Conservation (phyloP, 2,329 filamentous ascomycete species). For the Aspergillus sp. region DNA sequence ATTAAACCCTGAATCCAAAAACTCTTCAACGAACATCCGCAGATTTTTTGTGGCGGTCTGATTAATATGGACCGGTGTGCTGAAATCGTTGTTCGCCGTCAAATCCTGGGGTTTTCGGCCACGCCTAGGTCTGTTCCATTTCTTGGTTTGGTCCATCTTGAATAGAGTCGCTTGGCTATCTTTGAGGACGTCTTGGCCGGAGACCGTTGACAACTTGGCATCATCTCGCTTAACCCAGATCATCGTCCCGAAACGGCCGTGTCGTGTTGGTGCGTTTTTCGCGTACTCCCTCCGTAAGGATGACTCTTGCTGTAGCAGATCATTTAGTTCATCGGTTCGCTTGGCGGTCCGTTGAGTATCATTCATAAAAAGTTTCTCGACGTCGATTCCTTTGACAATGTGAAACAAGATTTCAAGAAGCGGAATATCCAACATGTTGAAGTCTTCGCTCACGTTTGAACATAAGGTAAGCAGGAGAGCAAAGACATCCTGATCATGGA, state of each 20-base stretch:
- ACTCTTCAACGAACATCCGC: slow-evolving; percentile 82
- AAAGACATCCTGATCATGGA: slow-evolving; percentile 88
- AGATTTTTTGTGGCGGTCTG: slow-evolving; percentile 73
- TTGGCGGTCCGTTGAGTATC: slow-evolving; percentile 68
- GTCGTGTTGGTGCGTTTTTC: slow-evolving; percentile 76
- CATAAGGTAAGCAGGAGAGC: slow-evolving; percentile 80
- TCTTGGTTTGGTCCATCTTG: slow-evolving; percentile 90
- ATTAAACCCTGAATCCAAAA: slow-evolving; percentile 94
- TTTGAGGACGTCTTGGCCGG: slow-evolving; percentile 80
- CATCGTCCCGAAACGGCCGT: slow-evolving; percentile 96
- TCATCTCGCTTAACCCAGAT: slow-evolving; percentile 91
- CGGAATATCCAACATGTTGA: slow-evolving; percentile 83
- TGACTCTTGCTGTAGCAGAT: slow-evolving; percentile 76
- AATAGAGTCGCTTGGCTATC: slow-evolving; percentile 71
- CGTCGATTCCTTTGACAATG: slow-evolving; percentile 83
- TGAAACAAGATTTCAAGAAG: slow-evolving; percentile 91
- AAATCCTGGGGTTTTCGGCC: slow-evolving; percentile 62
- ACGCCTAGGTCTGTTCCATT: slow-evolving; percentile 77
- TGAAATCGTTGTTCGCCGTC: slow-evolving; percentile 68
- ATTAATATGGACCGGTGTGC: slow-evolving; percentile 69
- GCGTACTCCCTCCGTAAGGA: slow-evolving; percentile 77
- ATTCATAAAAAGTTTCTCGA: slow-evolving; percentile 80
- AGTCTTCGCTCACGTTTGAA: slow-evolving; percentile 92
- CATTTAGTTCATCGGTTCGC: slow-evolving; percentile 70
- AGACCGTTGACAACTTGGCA: slow-evolving; percentile 79